phyloP scores from a whole-genome alignment of 2,329 filamentous ascomycete species.

The Rutstroemia sp. region DNA sequence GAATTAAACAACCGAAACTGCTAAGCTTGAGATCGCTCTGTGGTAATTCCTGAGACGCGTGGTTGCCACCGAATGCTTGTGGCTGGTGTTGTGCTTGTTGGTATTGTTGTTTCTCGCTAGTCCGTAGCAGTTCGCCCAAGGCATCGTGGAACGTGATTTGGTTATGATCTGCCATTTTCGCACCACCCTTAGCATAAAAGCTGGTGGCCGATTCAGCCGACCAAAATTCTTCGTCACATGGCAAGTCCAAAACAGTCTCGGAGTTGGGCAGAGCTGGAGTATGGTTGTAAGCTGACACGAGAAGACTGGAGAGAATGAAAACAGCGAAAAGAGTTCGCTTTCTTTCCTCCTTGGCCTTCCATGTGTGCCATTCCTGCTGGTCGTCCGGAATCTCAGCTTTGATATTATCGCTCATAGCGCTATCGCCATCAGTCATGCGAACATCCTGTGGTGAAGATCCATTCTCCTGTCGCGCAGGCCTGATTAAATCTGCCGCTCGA shows the following conservation, averaged over 20 bases:
- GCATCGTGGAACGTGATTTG: conserved; percentile 75
- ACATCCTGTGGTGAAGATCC: conserved; percentile 33
- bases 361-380: conserved; percentile 75
- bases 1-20: conserved; percentile 81
- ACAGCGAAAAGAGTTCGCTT: conserved; percentile 90
- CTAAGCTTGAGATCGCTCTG: conserved; percentile 68
- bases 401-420: conserved; percentile 42
- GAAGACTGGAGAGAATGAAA: conserved; percentile 82
- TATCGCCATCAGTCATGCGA: conserved; percentile 45
- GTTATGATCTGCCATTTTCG: conserved; percentile 60
- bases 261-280: conserved; percentile 88
- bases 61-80: conserved; percentile 38
- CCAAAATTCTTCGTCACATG: conserved; percentile 90
- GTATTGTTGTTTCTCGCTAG: conserved; percentile 59
- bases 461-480: conserved; percentile 31
- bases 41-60: conserved; percentile 41
- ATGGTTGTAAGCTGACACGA: conserved; percentile 91
- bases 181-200: conserved; percentile 73
- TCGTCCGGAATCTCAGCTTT: conserved; percentile 43
- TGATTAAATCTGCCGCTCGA: conserved; percentile 73
- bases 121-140: conserved; percentile 70
- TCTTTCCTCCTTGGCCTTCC: conserved; percentile 83
- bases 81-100: conserved; percentile 40
- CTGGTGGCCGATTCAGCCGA: conserved; percentile 73
- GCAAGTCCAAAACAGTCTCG: conserved; percentile 81